A percentile compares a stretch with the other conserved stretches of the same genome.
Conservation (phyloP, 1,284 basidiomycete genomes). For the Sporisorium scitamineum region DNA sequence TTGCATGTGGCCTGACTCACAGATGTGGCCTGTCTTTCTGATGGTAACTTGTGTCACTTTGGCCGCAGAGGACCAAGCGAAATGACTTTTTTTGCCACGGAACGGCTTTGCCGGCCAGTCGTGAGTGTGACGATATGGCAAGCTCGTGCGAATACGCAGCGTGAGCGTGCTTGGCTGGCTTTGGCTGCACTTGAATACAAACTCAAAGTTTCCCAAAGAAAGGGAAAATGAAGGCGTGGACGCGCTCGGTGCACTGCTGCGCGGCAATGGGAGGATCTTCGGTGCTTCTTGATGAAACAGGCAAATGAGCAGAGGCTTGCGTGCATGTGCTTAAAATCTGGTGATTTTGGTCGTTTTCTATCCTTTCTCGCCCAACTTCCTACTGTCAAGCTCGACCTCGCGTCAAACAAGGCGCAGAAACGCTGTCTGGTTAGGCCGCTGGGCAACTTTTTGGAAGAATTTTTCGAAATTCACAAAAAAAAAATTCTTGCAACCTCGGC, state of each 20-base stretch:
- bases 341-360: conserved; percentile 46
- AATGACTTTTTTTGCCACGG: conserved; percentile 8
- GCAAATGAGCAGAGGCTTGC: conserved; percentile 13
- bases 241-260: too few relatives aligned
- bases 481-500: too few relatives aligned
- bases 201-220: background rate
- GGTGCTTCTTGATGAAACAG: conserved; percentile 8
- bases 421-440: too few relatives aligned
- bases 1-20: conserved; percentile 3
- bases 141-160: background rate
- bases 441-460: conserved; percentile 1
- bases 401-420: background rate
- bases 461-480: background rate
- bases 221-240: background rate
- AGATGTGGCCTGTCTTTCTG: background rate
- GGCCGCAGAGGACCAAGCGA: too few relatives aligned
- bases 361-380: background rate
- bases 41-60: too few relatives aligned
- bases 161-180: too few relatives aligned
- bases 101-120: conserved; percentile 5
- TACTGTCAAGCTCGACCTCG: too few relatives aligned
- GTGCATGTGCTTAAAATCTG: conserved; percentile 30
- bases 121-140: too few relatives aligned
- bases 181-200: too few relatives aligned
- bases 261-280: conserved; percentile 7